Conservation (phyloP, 352 stramenopile species). For the Aphanomyces cochlioides region DNA sequence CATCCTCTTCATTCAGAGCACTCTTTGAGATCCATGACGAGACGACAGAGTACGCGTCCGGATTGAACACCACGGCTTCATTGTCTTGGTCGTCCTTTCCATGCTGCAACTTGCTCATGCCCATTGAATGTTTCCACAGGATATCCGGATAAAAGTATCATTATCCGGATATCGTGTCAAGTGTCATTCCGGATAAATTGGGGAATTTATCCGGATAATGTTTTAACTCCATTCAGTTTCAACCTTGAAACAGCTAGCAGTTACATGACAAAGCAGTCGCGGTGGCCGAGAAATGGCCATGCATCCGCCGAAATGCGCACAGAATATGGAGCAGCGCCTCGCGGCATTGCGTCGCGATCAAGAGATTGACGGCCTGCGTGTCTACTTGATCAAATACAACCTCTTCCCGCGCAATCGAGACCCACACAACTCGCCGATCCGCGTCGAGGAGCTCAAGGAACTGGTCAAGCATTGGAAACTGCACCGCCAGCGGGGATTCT, state of each 20-base stretch:
- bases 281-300: conserved; percentile 39
- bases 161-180: not conserved
- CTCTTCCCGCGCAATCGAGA: conserved; percentile 79
- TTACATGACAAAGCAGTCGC: too few species aligned
- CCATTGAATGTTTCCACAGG: not conserved
- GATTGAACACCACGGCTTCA: conserved; percentile 26
- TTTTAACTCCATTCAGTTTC: too few species aligned
- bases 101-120: conserved; percentile 16
- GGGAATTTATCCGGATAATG: too few species aligned
- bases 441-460: conserved; percentile 88
- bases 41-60: conserved; percentile 26
- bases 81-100: conserved; percentile 14
- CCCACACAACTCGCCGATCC: conserved; percentile 81
- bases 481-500: conserved; percentile 85
- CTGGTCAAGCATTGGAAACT: conserved; percentile 90
- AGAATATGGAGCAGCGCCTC: conserved; percentile 84
- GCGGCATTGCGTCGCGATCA: conserved; percentile 71
- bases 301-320: conserved; percentile 72
- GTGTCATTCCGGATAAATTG: too few species aligned
- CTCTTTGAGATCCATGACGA: conserved; percentile 23
- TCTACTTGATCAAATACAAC: conserved; percentile 86
- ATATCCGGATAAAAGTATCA: conserved; percentile 1
- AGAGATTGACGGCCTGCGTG: conserved; percentile 75
- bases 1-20: conserved; percentile 13
- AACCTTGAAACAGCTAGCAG: too few species aligned